Evolutionary conservation across 257 asterid species (phyloP), one percentile per base, ranked within the genome.

Genomic region (Ehretia macrophylla): DNA sequence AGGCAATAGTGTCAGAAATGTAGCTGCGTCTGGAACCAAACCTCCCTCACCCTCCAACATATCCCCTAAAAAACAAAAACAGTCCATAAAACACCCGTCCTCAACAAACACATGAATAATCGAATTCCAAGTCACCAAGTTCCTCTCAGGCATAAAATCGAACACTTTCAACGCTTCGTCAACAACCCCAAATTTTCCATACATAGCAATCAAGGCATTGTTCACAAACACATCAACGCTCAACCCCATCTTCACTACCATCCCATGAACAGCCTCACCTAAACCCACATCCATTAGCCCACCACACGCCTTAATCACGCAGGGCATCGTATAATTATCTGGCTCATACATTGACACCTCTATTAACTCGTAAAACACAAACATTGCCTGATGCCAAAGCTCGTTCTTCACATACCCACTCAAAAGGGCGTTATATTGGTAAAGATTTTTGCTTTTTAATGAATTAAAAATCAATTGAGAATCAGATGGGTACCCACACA

Each of bases 381-480:
- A n/a, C n/a, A n/a, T n/a, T n/a, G n/a, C n/a, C n/a, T n/a, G n/a
- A n/a, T n/a, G n/a, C n/a, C n/a, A n/a, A n/a, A n/a, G n/a, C n/a
- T n/a, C n/a, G n/a, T n/a, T n/a, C n/a, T n/a, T n/a, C n/a, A n/a
- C n/a, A n/a, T n/a, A n/a, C n/a, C 72, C 75, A 59, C 65, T 65
- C 53, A 74, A 47, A 64, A 74, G 66, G 20, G 66, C 72, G 64
- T 74, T 74, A 75, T 75, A 74, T 27, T 74, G 79, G 21, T 74
- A 65, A 44, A 74, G 56, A 16, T 74, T 69, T 10, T 61, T 74
- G 19, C 17, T 22, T 11, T 37, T 42, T 22, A 74, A 40, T 11
- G 55, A 23, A 45, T 74, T 55, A 40, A 74, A 74, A 18, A 56
- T 66, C 10, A n/a, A 12, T 17, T 17, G 69, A 38, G 72, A 23